Conservation (phyloP, 1,284 basidiomycete species). For the Leccinum pachyderme region DNA sequence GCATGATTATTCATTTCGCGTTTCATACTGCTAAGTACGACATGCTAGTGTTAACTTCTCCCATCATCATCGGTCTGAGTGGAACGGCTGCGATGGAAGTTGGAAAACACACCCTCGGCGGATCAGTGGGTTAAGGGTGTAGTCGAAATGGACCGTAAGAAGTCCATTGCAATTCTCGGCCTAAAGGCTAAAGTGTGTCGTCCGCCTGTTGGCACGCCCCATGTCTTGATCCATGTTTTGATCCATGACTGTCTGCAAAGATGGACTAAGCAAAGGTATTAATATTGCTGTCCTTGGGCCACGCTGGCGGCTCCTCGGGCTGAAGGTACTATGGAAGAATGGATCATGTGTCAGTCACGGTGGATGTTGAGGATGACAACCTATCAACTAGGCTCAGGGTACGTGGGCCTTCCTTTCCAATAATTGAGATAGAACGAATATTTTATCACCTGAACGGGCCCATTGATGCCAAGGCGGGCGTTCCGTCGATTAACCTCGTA, state of each 20-base stretch:
- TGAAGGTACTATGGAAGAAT: too few species aligned
- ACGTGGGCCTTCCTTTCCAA: too few species aligned
- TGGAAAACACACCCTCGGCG: slow-evolving; percentile 59
- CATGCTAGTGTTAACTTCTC: slow-evolving; percentile 75
- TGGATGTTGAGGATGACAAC: too few species aligned
- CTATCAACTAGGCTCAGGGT: too few species aligned
- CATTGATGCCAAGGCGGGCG: slow-evolving; percentile 23
- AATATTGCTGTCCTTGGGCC: too few species aligned
- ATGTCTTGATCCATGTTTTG: background rate
- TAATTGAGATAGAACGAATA: too few species aligned
- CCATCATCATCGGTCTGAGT: slow-evolving; percentile 74
- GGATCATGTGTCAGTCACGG: too few species aligned
- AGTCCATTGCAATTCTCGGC: slow-evolving; percentile 85
- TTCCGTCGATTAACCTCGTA: slow-evolving; percentile 19
- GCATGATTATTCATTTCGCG: background rate
- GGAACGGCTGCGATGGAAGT: slow-evolving; percentile 79
- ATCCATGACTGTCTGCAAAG: too few species aligned
- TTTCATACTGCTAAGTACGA: too few species aligned
- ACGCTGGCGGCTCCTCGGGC: too few species aligned
- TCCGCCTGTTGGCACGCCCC: slow-evolving; percentile 12
- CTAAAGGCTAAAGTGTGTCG: slow-evolving; percentile 81
- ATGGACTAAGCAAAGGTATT: too few species aligned
- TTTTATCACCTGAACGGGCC: slow-evolving; percentile 18
- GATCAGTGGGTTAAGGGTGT: slow-evolving; percentile 92
- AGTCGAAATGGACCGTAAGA: slow-evolving; percentile 92